These are phyloP conservation scores for Penicillium verrucosum DNA, from an alignment of 2,329 filamentous ascomycete species.

Conservation along the genomic window DNA sequence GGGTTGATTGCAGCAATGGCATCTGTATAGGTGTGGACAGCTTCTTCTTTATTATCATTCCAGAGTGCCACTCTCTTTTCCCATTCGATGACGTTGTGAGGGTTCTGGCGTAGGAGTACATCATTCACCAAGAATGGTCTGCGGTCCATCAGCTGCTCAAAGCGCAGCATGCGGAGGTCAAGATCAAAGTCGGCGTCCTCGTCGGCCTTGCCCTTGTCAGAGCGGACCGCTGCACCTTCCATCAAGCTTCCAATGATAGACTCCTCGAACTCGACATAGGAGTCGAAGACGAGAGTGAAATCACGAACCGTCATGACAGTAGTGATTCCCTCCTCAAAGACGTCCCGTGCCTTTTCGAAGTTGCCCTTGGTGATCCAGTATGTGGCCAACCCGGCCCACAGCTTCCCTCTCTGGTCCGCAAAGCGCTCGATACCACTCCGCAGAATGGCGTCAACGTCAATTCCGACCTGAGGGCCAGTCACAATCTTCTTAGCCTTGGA, in stretches of 20 bases:
- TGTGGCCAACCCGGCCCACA: conserved; percentile 91
- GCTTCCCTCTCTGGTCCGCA: conserved; percentile 86
- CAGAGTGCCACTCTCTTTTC: conserved; percentile 93
- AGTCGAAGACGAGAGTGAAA: conserved; percentile 94
- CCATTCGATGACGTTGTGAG: conserved; percentile 95
- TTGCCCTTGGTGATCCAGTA: conserved; percentile 94
- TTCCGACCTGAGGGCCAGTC: conserved; percentile 73
- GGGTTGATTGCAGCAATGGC: conserved; percentile 91
- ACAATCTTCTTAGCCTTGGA: conserved; percentile 84
- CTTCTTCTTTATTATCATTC: conserved; percentile 87
- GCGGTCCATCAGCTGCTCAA: conserved; percentile 96
- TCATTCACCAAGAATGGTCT: conserved; percentile 95
- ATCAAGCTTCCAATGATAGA: conserved; percentile 88
- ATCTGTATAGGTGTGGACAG: conserved; percentile 90
- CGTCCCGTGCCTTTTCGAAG: conserved; percentile 87
- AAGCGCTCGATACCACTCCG: conserved; percentile 88
- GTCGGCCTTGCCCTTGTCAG: conserved; percentile 74
- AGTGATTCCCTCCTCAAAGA: conserved; percentile 93
- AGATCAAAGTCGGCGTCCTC: conserved; percentile 88
- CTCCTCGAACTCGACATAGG: conserved; percentile 95
- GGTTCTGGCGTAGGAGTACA: conserved; percentile 90
- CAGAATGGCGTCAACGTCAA: conserved; percentile 89
- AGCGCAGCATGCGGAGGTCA: conserved; percentile 95
- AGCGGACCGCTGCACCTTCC: conserved; percentile 75
- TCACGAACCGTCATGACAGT: conserved; percentile 98